Conservation (phyloP, 148 eudicot genomes). For the Chenopodium suecicum region DNA sequence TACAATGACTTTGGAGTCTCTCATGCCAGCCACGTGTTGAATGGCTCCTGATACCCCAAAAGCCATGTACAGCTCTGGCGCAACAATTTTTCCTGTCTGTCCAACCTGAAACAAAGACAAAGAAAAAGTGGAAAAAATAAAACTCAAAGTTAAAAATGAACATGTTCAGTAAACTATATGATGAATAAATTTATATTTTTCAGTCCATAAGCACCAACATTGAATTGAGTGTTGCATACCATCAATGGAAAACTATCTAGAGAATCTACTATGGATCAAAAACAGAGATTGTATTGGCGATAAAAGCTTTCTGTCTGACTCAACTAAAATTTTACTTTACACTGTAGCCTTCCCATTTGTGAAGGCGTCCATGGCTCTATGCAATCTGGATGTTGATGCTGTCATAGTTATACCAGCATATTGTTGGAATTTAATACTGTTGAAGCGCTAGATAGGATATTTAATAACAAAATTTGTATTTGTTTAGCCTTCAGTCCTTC, state of each 20-base stretch:
- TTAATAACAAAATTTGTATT: not conserved
- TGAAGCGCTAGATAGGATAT: not conserved
- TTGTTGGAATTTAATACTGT: not conserved
- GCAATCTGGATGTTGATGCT: not conserved
- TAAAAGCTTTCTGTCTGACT: not conserved
- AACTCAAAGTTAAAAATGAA: not conserved
- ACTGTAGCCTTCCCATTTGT: not conserved
- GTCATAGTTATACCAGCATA: not conserved
- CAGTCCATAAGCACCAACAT: not conserved
- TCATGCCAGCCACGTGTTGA: conserved; percentile 95
- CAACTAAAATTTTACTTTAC: not conserved
- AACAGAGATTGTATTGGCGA: not conserved
- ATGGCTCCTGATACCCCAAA: conserved; percentile 98
- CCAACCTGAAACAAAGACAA: conserved; percentile 55
- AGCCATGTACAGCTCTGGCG: conserved; percentile 88
- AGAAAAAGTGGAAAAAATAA: conserved; percentile 7
- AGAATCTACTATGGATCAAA: not conserved
- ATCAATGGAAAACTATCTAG: not conserved
- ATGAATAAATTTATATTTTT: not conserved
- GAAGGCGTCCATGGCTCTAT: not conserved
- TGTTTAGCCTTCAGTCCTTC: not conserved
- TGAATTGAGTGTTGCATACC: not conserved
- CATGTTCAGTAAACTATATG: not conserved
- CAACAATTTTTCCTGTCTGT: conserved; percentile 96
- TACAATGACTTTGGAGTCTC: conserved; percentile 92